Percentiles rank a stretch among this genome's conserved stretches.
These are phyloP conservation scores for Suhomyces emberorum DNA, from an alignment of 805 yeast genomes.

Conservation along the genomic window DNA sequence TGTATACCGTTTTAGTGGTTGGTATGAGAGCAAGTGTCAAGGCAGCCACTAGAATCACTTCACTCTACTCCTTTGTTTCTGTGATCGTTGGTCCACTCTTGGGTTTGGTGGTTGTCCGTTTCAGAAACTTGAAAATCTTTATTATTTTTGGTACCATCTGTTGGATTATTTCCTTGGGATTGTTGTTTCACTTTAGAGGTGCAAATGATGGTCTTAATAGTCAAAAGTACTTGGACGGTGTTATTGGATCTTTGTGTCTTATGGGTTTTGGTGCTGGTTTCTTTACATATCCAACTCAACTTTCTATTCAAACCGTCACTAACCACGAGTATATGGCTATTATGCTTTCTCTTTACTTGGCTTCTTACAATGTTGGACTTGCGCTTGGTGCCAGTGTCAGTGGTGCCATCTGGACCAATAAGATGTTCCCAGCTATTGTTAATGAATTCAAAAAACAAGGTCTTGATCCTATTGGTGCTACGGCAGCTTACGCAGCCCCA, in stretches of 20 bases:
- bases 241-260: constrained; percentile 61
- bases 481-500: constrained; percentile 51
- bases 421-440: constrained; percentile 44
- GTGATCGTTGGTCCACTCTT: constrained; percentile 56
- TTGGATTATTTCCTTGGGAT: constrained; percentile 62
- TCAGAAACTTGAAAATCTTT: constrained; percentile 55
- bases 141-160: constrained; percentile 54
- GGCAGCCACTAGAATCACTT: constrained; percentile 66
- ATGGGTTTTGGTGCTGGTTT: constrained; percentile 75
- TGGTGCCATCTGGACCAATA: constrained; percentile 71
- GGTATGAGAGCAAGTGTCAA: constrained; percentile 55
- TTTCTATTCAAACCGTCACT: constrained; percentile 55
- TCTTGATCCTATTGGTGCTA: constrained; percentile 37
- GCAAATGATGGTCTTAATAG: constrained; percentile 35
- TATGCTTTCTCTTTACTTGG: constrained; percentile 53
- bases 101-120: constrained; percentile 49
- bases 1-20: constrained; percentile 64
- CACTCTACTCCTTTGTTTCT: constrained; percentile 62
- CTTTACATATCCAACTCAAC: constrained; percentile 63
- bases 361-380: constrained; percentile 59
- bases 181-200: constrained; percentile 56
- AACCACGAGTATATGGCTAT: constrained; percentile 65
- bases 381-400: constrained; percentile 63
- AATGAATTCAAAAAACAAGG: constrained; percentile 25
- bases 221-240: constrained; percentile 41